Percentiles rank a stretch among this genome's conserved stretches.
phyloP scores from a whole-genome alignment of 257 asterid genomes.

The Cordia subcordata region DNA sequence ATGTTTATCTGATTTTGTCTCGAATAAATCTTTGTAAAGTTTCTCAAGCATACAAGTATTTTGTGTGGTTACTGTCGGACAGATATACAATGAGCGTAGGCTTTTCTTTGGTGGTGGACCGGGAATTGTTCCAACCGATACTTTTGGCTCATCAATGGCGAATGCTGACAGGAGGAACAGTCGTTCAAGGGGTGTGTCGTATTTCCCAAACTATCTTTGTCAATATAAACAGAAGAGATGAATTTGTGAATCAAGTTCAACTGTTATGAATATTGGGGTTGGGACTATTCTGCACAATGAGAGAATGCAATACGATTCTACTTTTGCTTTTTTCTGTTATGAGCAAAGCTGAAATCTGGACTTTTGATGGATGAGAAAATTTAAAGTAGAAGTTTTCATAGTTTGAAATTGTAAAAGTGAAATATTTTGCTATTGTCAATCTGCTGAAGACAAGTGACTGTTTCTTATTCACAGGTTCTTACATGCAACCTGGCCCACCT shows the following conservation, averaged over 20 bases:
- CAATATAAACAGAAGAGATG: background rate
- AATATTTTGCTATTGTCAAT: too few species aligned
- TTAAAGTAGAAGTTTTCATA: too few species aligned
- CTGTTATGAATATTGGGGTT: too few species aligned
- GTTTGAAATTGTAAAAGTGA: background rate
- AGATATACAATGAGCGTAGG: constrained; percentile 90
- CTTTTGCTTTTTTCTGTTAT: too few species aligned
- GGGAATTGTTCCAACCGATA: constrained; percentile 67
- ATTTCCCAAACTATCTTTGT: background rate
- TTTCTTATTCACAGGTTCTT: constrained; percentile 43
- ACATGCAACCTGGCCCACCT: constrained; percentile 75
- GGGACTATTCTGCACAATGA: too few species aligned
- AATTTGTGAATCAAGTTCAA: background rate
- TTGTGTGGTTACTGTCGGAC: constrained; percentile 26
- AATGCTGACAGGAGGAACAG: constrained; percentile 74
- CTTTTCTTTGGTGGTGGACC: constrained; percentile 90
- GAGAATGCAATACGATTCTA: too few species aligned
- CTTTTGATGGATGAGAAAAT: too few species aligned
- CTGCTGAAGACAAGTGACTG: background rate
- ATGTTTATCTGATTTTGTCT: background rate
- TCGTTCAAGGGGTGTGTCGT: constrained; percentile 71
- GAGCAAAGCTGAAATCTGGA: too few species aligned
- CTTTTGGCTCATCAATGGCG: constrained; percentile 55
- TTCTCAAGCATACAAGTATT: too few species aligned
- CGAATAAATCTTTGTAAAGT: background rate